Conservation (phyloP, 805 yeast genomes). For the Wickerhamiella hasegawae region DNA sequence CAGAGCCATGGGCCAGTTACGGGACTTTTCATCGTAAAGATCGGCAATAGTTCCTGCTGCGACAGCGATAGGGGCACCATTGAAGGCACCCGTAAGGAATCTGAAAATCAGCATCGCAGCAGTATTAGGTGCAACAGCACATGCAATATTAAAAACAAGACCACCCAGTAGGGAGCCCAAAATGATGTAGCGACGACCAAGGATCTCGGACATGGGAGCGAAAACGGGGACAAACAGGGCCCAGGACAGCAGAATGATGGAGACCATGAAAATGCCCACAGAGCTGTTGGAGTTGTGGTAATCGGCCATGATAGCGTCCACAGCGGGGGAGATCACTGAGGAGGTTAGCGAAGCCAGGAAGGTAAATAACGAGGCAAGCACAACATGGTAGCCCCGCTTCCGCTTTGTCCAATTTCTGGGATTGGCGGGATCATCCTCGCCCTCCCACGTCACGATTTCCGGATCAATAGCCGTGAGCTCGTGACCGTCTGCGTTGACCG, state of each 20-base stretch:
- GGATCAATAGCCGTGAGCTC: slow-evolving; percentile 44
- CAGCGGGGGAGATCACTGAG: slow-evolving; percentile 47
- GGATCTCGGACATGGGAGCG: slow-evolving; percentile 53
- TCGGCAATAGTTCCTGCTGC: slow-evolving; percentile 60
- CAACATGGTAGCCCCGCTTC: slow-evolving; percentile 29
- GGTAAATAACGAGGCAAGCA: slow-evolving; percentile 37
- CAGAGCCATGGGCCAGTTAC: slow-evolving; percentile 41
- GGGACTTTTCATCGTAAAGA: slow-evolving; percentile 32
- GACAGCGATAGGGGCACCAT: slow-evolving; percentile 49
- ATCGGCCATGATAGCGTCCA: slow-evolving; percentile 29
- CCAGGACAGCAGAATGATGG: slow-evolving; percentile 54
- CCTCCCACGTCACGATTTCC: slow-evolving; percentile 54
- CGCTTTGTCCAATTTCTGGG: slow-evolving; percentile 46
- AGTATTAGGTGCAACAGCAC: slow-evolving; percentile 41
- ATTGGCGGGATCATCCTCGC: slow-evolving; percentile 39
- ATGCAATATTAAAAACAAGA: slow-evolving; percentile 29
- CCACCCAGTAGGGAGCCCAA: slow-evolving; percentile 34
- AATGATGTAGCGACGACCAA: slow-evolving; percentile 45
- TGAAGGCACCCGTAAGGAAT: slow-evolving; percentile 48
- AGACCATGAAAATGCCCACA: slow-evolving; percentile 37
- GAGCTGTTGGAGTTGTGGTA: slow-evolving; percentile 29
- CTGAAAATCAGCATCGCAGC: slow-evolving; percentile 43
- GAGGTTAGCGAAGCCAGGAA: slow-evolving; percentile 47
- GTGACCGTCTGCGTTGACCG: slow-evolving; percentile 28
- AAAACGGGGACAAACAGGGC: slow-evolving; percentile 50